These are phyloP conservation scores for Viridothelium virens DNA, from an alignment of 495 filamentous ascomycete genomes.

Conservation along the genomic window DNA sequence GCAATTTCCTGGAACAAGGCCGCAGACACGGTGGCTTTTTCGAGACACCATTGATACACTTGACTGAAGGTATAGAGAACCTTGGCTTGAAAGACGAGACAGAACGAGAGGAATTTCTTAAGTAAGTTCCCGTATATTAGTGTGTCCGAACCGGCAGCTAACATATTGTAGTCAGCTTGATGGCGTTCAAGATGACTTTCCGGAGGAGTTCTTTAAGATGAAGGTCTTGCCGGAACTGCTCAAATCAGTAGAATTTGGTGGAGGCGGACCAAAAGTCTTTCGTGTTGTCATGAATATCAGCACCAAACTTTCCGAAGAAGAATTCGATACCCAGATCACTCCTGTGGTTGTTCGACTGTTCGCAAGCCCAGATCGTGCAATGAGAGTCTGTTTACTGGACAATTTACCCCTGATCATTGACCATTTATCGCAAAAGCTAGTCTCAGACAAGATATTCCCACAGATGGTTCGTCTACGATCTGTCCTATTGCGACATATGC, in stretches of 20 bases:
- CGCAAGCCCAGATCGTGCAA: conserved; percentile 80
- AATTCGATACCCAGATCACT: conserved; percentile 76
- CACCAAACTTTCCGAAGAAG: conserved; percentile 74
- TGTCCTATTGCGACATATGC: not conserved
- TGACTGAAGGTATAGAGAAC: conserved; percentile 87
- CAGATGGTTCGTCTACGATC: conserved; percentile 56
- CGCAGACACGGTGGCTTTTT: conserved; percentile 78
- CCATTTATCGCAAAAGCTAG: conserved; percentile 75
- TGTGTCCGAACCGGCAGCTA: conserved; percentile 22
- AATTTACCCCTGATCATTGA: conserved; percentile 88
- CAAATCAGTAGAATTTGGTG: conserved; percentile 94
- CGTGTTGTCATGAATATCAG: conserved; percentile 81
- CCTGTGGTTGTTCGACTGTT: conserved; percentile 86
- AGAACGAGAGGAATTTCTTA: conserved; percentile 79
- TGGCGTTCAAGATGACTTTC: conserved; percentile 81
- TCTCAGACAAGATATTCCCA: conserved; percentile 95
- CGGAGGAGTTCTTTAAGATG: conserved; percentile 95
- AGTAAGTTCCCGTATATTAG: conserved; percentile 43
- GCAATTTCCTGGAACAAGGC: conserved; percentile 85
- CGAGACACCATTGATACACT: conserved; percentile 79
- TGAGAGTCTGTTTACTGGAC: conserved; percentile 85
- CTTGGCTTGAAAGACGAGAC: conserved; percentile 76
- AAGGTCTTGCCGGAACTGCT: conserved; percentile 93
- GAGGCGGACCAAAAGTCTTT: conserved; percentile 89
- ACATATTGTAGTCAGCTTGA: conserved; percentile 61